Evolutionary conservation across 1,284 basidiomycete genomes (phyloP).

Genomic region (Taiwanofungus camphoratus): DNA sequence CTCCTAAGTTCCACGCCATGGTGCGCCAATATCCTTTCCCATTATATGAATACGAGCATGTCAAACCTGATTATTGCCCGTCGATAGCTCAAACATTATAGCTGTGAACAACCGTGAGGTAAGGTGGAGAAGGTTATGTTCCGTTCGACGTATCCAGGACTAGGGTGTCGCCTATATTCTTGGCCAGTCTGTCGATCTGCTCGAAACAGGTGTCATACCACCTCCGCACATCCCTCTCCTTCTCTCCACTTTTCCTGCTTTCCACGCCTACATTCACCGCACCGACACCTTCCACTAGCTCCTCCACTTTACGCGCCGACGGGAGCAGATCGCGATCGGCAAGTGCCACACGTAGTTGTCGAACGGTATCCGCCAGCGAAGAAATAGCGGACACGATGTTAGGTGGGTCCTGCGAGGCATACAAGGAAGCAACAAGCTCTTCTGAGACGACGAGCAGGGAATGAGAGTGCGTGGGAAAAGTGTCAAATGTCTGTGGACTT

Average conservation of each 20-base stretch:
- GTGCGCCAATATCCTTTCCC: neutral
- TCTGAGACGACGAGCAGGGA: slow-evolving; percentile 48
- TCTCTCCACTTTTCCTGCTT: slow-evolving; percentile 20
- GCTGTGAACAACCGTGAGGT: neutral
- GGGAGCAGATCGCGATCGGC: slow-evolving; percentile 19
- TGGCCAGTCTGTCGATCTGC: slow-evolving; percentile 39
- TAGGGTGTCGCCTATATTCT: slow-evolving; percentile 14
- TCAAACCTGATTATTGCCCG: neutral
- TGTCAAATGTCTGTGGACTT: slow-evolving; percentile 35
- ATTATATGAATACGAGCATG: neutral
- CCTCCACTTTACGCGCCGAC: slow-evolving; percentile 6
- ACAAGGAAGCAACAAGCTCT: slow-evolving; percentile 58
- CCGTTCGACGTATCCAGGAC: slow-evolving; percentile 9
- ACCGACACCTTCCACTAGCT: slow-evolving; percentile 32
- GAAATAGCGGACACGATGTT: slow-evolving; percentile 35
- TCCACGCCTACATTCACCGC: slow-evolving; percentile 25
- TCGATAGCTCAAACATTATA: neutral
- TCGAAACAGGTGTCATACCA: slow-evolving; percentile 63
- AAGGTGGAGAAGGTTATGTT: slow-evolving; percentile 2
- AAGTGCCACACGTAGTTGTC: slow-evolving; percentile 30
- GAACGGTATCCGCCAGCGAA: slow-evolving; percentile 32
- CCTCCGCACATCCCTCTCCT: slow-evolving; percentile 24
- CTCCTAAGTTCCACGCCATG: neutral
- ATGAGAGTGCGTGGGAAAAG: slow-evolving; percentile 43
- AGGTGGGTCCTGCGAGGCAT: slow-evolving; percentile 50